Base-by-base conservation (phyloP, 2,329 filamentous ascomycete genomes). In the Ophiostoma sp. region DNA sequence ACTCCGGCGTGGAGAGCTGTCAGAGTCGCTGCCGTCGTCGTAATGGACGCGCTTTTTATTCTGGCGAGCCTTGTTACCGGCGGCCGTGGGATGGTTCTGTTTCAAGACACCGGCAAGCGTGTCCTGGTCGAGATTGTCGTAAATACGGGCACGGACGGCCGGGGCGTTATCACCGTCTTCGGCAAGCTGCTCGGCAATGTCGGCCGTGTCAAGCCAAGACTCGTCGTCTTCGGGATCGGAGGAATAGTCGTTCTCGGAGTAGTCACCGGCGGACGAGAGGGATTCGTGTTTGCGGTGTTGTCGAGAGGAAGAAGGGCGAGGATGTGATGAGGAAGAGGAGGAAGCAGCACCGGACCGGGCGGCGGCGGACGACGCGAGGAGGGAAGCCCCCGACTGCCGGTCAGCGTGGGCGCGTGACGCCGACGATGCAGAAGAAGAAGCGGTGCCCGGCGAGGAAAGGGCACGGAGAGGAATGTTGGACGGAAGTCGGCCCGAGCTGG, bases 191-290 rank as follows among this genome's bases (percentile, higher is more conserved):
- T 98, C 95, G 79, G 93, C 94, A 79, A 98, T 89, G 83, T 98
- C 96, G 80, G 94, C 95, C 61, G 95, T 97, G 82, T 98, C 94
- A 80, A 93, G 95, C 94, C 94, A 98, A 78, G 93, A 90, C 79
- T 83, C 83, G 77, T 81, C 82, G 78, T 80, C 82, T 71, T 88
- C 89, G 77, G 81, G 80, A 77, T 82, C 81, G 45, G 66, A 61
- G 55, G 80, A 84, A 82, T 78, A 80, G 76, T 87, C 88, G 74
- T 77, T 76, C 79, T 85, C 87, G 81, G 82, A 80, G 63, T 42
- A 36, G 70, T 19, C 48, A 45, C 50, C 36, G 50, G 6, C 22
- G n/a, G 55, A 72, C 31, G 74, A 70, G 64, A 31, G 61, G 8
- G 70, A 69, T 76, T 82, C 80, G 78, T 81, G 82, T 79, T 81